These are phyloP conservation scores for Hyaloscypha finlandica DNA, from an alignment of 495 filamentous ascomycete genomes.

Conservation along the genomic window DNA sequence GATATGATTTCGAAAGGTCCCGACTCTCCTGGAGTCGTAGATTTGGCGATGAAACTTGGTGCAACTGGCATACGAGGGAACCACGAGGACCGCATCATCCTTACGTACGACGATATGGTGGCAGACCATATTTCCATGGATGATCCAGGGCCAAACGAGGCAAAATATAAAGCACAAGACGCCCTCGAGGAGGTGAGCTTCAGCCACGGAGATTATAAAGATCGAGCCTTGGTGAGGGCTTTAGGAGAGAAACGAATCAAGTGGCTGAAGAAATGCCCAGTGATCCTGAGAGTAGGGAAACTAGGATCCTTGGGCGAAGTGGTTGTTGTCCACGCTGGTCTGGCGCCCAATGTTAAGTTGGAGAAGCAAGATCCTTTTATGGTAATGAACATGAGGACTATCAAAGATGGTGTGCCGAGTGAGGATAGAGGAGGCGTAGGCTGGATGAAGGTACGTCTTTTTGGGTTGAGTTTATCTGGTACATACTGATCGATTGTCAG, in stretches of 20 bases:
- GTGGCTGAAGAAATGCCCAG: constrained; percentile 72
- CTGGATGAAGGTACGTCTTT: constrained; percentile 64
- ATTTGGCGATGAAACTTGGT: constrained; percentile 64
- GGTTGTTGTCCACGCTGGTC: constrained; percentile 79
- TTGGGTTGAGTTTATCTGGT: neutral
- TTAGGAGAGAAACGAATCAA: constrained; percentile 61
- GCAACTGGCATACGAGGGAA: constrained; percentile 89
- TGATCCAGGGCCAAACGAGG: constrained; percentile 16
- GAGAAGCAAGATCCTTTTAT: constrained; percentile 75
- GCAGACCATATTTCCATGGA: constrained; percentile 42
- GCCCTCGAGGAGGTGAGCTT: constrained; percentile 31
- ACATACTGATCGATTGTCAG: constrained; percentile 19
- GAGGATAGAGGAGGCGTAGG: constrained; percentile 55
- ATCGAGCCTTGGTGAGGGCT: constrained; percentile 44
- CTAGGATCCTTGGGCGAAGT: constrained; percentile 61
- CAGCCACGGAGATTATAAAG: constrained; percentile 40
- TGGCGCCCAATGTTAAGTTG: constrained; percentile 72
- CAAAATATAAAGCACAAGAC: constrained; percentile 21
- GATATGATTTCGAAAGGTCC: constrained; percentile 91
- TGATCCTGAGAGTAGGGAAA: constrained; percentile 70
- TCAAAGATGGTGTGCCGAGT: constrained; percentile 64
- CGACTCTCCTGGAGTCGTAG: constrained; percentile 75
- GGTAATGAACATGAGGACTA: constrained; percentile 90
- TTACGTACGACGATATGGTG: constrained; percentile 36
- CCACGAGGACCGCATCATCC: constrained; percentile 83